phyloP scores from a whole-genome alignment of 1,139 yeast species.

The Hansenula lynferdii region DNA sequence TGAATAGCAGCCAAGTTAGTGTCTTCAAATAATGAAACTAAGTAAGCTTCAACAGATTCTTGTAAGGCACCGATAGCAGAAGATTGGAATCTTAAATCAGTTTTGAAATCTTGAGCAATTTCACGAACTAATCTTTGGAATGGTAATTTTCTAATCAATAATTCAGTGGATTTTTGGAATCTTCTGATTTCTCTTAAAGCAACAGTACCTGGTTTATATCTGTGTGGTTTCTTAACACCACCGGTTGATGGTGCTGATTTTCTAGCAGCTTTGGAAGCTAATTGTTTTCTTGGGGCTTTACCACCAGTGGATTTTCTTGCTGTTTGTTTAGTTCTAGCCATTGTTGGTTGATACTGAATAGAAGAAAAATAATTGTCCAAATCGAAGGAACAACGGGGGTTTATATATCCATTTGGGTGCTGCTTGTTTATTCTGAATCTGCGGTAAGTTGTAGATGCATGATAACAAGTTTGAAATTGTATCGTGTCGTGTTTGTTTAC shows the following conservation, averaged over 20 bases:
- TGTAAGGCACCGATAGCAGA: slow-evolving; percentile 99
- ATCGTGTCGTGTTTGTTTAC: background rate
- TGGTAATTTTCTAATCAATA: slow-evolving; percentile 95
- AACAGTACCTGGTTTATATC: slow-evolving; percentile 99
- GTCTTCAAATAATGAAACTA: slow-evolving; percentile 87
- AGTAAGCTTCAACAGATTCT: slow-evolving; percentile 98
- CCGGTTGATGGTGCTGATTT: slow-evolving; percentile 97
- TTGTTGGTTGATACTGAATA: slow-evolving; percentile 26
- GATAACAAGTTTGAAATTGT: too few species aligned
- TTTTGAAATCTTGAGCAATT: slow-evolving; percentile 97
- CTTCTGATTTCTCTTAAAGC: slow-evolving; percentile 99
- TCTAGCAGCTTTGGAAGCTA: slow-evolving; percentile 99
- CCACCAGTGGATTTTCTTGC: slow-evolving; percentile 99
- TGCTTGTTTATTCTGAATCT: too few species aligned
- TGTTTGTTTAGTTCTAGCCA: slow-evolving; percentile 99
- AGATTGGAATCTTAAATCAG: slow-evolving; percentile 97
- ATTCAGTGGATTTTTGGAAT: slow-evolving; percentile 97
- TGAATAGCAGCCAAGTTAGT: slow-evolving; percentile 98
- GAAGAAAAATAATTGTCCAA: background rate
- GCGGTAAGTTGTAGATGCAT: too few species aligned
- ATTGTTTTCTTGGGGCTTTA: slow-evolving; percentile 99
- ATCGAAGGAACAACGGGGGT: background rate
- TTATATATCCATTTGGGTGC: too few species aligned
- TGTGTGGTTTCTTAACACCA: slow-evolving; percentile 99
- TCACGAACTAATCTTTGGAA: slow-evolving; percentile 99